Percentiles rank a stretch among this genome's conserved stretches.
phyloP scores from a whole-genome alignment of 169 alveolate genomes.

The Plasmodium sp. region DNA sequence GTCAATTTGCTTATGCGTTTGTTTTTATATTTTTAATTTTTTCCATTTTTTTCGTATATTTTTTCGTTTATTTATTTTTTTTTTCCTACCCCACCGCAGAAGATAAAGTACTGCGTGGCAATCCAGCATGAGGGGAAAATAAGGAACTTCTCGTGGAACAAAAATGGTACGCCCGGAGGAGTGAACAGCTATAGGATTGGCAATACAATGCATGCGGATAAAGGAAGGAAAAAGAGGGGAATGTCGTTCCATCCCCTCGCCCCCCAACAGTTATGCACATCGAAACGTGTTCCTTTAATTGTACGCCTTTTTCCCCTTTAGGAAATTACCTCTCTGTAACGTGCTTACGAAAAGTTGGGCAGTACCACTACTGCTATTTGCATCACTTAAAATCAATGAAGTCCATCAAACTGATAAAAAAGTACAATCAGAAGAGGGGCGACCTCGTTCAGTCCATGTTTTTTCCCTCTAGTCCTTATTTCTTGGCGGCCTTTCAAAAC shows the following conservation, averaged over 20 bases:
- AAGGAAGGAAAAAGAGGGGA: not conserved
- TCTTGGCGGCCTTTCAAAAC: slow-evolving; percentile 57
- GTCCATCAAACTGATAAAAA: slow-evolving; percentile 64
- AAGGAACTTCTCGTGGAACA: slow-evolving; percentile 49
- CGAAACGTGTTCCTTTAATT: not conserved
- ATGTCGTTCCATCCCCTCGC: not conserved
- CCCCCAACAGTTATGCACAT: not conserved
- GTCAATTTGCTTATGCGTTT: not conserved
- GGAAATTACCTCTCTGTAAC: slow-evolving; percentile 74
- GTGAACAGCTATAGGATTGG: not conserved
- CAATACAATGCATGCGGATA: not conserved
- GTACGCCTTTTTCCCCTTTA: not conserved
- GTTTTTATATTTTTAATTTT: not conserved
- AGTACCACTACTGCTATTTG: slow-evolving; percentile 52
- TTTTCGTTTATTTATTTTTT: not conserved
- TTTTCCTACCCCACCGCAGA: slow-evolving; percentile 1
- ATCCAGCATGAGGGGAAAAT: slow-evolving; percentile 61
- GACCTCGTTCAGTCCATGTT: slow-evolving; percentile 66
- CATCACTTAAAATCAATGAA: slow-evolving; percentile 73
- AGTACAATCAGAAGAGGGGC: slow-evolving; percentile 69
- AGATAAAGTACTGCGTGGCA: slow-evolving; percentile 62
- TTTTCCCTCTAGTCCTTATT: slow-evolving; percentile 56
- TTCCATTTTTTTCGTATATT: not conserved
- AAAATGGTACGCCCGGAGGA: slow-evolving; percentile 34
- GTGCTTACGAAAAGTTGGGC: slow-evolving; percentile 61